Conservation (phyloP, 148 eudicot species). For the Mesembryanthemum crystallinum region DNA sequence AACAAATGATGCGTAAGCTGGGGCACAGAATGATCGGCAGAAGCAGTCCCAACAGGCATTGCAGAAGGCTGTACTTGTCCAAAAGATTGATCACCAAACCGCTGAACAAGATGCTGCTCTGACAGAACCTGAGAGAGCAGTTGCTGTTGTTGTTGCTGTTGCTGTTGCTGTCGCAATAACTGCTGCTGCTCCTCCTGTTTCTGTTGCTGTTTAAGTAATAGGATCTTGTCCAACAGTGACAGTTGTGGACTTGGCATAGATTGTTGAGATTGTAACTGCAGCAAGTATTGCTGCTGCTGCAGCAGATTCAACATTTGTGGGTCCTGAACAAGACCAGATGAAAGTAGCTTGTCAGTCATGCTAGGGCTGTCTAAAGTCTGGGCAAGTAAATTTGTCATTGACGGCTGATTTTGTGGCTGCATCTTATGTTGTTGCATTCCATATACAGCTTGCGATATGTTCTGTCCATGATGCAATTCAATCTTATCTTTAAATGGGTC, state of each 20-base stretch:
- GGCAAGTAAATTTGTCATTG: conserved; percentile 39
- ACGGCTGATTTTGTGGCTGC: conserved; percentile 55
- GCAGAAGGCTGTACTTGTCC: conserved; percentile 52
- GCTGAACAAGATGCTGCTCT: conserved; percentile 65
- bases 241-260: conserved; percentile 53
- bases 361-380: conserved; percentile 48
- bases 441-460: conserved; percentile 49
- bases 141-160: no score
- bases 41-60: conserved; percentile 39
- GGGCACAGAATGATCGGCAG: conserved; percentile 34
- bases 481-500: conserved; percentile 57
- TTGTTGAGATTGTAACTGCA: conserved; percentile 69
- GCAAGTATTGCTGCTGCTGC: conserved; percentile 80
- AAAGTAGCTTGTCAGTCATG: conserved; percentile 55
- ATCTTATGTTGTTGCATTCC: conserved; percentile 61
- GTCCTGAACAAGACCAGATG: conserved; percentile 72
- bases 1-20: conserved; percentile 46
- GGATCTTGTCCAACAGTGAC: conserved; percentile 65
- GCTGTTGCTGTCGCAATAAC: conserved; percentile 60
- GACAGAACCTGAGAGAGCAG: conserved; percentile 70
- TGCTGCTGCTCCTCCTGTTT: conserved; percentile 79
- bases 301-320: conserved; percentile 66
- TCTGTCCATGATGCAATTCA: conserved; percentile 54
- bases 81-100: conserved; percentile 43
- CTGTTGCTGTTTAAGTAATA: conserved; percentile 78